Evolutionary conservation across 164 flowering plant genomes (phyloP).

Genomic region (Umbellularia californica): DNA sequence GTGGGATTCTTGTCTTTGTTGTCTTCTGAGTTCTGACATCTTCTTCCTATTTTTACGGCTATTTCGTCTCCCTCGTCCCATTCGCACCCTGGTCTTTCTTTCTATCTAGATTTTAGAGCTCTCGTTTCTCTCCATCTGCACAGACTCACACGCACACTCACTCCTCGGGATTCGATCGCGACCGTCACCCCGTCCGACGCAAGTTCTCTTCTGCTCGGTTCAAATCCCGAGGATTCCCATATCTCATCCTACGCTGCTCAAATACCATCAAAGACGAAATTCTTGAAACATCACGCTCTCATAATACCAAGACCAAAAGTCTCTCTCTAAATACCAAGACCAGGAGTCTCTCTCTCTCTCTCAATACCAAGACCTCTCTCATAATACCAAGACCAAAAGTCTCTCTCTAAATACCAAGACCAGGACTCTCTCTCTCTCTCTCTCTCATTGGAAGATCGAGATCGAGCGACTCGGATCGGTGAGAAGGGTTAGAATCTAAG

Average conservation of each 20-base stretch:
- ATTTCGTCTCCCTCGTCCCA: constrained; percentile 28
- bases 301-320: neutral
- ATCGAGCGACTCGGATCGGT: neutral
- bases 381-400: neutral
- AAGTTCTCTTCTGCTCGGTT: neutral
- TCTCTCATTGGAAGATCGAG: neutral
- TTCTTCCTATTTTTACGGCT: constrained; percentile 20
- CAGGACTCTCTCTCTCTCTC: neutral
- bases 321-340: neutral
- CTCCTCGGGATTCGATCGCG: constrained; percentile 10
- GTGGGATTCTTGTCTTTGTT: neutral
- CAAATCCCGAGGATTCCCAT: constrained; percentile 6
- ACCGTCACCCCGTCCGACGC: neutral
- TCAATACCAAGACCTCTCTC: neutral
- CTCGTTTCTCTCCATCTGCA: neutral
- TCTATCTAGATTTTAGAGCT: neutral
- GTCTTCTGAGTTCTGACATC: neutral
- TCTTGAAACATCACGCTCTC: neutral
- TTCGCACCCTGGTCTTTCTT: constrained; percentile 16
- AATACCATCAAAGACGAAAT: neutral
- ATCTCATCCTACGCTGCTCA: neutral
- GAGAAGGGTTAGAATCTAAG: too few relatives aligned
- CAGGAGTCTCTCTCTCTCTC: neutral
- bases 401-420: neutral
- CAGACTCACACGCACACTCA: neutral